Base-by-base conservation (phyloP, 2,329 filamentous ascomycete species). In the Pleoardoris graminearum region DNA sequence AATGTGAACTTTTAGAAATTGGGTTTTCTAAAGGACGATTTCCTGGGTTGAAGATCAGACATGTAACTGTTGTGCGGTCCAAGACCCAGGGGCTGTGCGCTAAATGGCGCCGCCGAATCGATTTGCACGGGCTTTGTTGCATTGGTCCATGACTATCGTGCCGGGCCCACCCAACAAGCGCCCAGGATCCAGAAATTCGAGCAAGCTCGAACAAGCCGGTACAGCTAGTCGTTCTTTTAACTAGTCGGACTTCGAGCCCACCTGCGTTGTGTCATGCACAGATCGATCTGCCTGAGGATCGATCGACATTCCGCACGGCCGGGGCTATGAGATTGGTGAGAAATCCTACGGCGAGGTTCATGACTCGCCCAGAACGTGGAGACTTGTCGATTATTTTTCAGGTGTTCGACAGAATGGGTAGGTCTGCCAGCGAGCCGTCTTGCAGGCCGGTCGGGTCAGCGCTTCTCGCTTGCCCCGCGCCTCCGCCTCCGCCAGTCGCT, bases 401-500 rank as follows among this genome's bases (percentile, higher is more conserved):
- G 14, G 46, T 41, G 16, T 11, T 32, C 12, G 37, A 48, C 27
- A 48, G n/a, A 14, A 41, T 32, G 10, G 46, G 35, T n/a, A 39
- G 35, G 30, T 46, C 22, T 46, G 21, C 35, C 43, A 35, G 21
- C 30, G 48, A 50, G 11, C 23, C 29, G 30, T 33, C 36, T 30
- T 22, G 29, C 22, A 2, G 29, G 4, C 12, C 10, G 19, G 48
- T 16, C 19, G 36, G 16, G 7, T 47, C 17, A 19, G 21, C 11
- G 23, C 22, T 45, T 16, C 43, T 19, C 5, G 14, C 30, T 29
- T 7, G 25, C n/a, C n/a, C n/a, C n/a, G n/a, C 21, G 19, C 19
- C 42, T 33, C 21, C 19, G 14, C 8, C 16, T 53, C 11, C n/a
- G 4, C 21, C 17, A 44, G 25, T 30, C 38, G 36, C 36, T 37